A percentile compares a stretch with the other conserved stretches of the same genome.
phyloP scores from a whole-genome alignment of 108 stramenopile genomes.

The Heterococcus sp. region DNA sequence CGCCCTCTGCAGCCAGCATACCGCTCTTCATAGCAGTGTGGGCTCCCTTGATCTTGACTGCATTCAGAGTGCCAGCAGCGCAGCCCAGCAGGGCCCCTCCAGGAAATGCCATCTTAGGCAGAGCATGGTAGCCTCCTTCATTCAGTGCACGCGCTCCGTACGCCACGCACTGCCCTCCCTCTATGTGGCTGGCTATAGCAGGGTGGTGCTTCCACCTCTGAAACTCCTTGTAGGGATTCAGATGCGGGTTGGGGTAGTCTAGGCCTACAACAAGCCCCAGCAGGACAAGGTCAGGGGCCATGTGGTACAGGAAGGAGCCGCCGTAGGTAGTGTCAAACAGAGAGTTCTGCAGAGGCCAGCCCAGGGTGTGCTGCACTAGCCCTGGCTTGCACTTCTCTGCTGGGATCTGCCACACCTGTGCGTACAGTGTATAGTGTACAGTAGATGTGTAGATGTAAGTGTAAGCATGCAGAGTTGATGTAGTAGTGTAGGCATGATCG shows the following conservation, averaged over 20 bases:
- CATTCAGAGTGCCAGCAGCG: conserved; percentile 93
- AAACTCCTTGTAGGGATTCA: conserved; percentile 89
- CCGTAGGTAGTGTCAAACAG: conserved; percentile 76
- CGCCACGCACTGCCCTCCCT: conserved; percentile 87
- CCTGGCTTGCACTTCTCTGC: conserved; percentile 80
- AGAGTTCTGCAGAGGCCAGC: conserved; percentile 83
- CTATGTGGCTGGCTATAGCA: conserved; percentile 73
- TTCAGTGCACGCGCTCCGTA: conserved; percentile 96
- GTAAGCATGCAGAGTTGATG: too few relatives aligned
- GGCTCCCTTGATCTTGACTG: conserved; percentile 98
- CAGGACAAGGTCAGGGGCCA: conserved; percentile 86
- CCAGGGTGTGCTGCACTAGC: conserved; percentile 95
- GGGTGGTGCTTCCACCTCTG: conserved; percentile 97
- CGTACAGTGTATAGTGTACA: too few relatives aligned
- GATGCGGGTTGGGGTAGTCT: conserved; percentile 97
- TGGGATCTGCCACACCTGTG: conserved; percentile 89
- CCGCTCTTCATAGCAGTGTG: conserved; percentile 96
- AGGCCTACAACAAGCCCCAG: conserved; percentile 92
- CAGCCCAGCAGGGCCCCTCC: conserved; percentile 87
- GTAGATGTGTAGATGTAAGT: too few relatives aligned
- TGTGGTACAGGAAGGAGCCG: conserved; percentile 88
- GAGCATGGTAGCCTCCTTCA: conserved; percentile 91
- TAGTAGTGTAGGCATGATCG: too few relatives aligned
- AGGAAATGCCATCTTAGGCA: conserved; percentile 92
- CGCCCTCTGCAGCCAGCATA: conserved; percentile 58